Evolutionary conservation across 495 filamentous ascomycete species (phyloP), one percentile per base, ranked within the genome.

Genomic region (Ascobolus immersus): DNA sequence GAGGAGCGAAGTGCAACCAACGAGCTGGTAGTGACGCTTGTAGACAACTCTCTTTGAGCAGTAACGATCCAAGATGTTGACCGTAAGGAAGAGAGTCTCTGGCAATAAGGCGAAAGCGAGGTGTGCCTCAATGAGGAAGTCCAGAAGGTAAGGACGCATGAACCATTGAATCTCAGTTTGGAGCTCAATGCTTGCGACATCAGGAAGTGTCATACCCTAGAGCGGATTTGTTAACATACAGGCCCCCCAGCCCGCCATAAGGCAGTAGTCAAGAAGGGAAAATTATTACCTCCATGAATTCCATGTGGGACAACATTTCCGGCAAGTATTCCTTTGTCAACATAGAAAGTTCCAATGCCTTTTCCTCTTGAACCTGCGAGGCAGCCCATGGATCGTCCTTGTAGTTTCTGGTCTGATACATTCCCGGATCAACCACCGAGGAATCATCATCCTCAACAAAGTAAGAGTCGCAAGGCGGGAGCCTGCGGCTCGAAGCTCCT

Each of bases 111-210:
- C 73, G 58, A 93, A 99, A 12, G 82, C 82, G 38, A 71, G 71
- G 50, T 99, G 89, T 27, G 86, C 86, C 64, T 99, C 86, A 46
- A 93, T 75, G 34, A 99, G 66, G 60, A 99, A 99, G 59, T 99
- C 86, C 42, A 99, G 71, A 18, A 99, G 71, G 52, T 92, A 99
- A 0, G 86, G 84, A 43, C 86, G 65, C 86, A 99, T 99, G 59
- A 82, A 93, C 89, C 89, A 99, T 50, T 93, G 79, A 36, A 99
- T 94, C 59, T 99, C 86, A 29, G 80, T 76, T 54, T 99, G 86
- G 52, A 94, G 90, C 44, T 99, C 86, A 52, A 99, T 99, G 12
- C 84, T 79, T 44, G 81, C 81, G 47, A 90, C 79, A 51, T 99
- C 89, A 20, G 86, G 80, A 42, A 93, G 58, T 21, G 89, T 94